Base-by-base conservation (phyloP, 257 asterid species). In the Lycium barbarum region DNA sequence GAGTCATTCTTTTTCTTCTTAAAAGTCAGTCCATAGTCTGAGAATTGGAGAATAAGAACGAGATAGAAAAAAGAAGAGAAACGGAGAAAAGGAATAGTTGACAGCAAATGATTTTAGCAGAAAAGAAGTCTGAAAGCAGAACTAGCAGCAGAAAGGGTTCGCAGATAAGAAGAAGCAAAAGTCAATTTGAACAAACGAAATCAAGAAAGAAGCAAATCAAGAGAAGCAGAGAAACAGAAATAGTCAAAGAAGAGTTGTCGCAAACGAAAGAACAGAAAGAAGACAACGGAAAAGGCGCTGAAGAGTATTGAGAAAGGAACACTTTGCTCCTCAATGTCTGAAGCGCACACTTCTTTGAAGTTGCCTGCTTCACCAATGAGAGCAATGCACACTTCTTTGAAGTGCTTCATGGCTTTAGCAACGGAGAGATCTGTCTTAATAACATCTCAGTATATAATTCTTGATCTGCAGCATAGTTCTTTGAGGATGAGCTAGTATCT, bases 151-250 rank as follows among this genome's bases (percentile, higher is more conserved):
- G 20, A 47, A 26, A 38, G 49, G 61, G 20, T 43, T 47, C 26
- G 59, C 43, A 49, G 20, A 22, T 49, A 20, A 74, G 43, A 43
- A 74, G 81, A 49, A 74, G 81, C 13, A 73, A 74, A 74, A 20
- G 61, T 20, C 59, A 11, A 20, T 72, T 47, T 22, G 81, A 14
- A 47, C 20, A 7, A 74, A 74, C 22, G 4, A 74, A 53, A 49
- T 17, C 40, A 74, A 49, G 43, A 49, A 49, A 74, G 40, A 74
- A 73, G 59, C 22, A 58, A 58, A 26, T 58, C 22, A 58, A 58
- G 67, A 61, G 67, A 59, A 62, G 38, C 82, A 26, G 43, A 33
- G 63, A 76, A 53, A 14, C 15, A 51, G 4, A 0, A 51, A 47
- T 76, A 17, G 14, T 22, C 7, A 13, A 74, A 9, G 0, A 51